Conservation (phyloP, 805 yeast species). For the Hanseniaspora nectarophila region DNA sequence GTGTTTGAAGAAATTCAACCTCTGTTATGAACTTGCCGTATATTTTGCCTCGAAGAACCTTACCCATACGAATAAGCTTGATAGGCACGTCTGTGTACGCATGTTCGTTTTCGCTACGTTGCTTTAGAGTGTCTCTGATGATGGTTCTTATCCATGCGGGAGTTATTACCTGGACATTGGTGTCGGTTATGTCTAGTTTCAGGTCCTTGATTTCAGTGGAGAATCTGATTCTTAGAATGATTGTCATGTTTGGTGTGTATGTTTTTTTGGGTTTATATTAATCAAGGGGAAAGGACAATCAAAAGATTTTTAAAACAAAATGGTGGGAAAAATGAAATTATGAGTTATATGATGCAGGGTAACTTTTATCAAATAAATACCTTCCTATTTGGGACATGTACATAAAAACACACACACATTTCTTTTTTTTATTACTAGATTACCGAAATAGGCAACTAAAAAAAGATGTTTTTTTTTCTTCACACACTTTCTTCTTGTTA, state of each 20-base stretch:
- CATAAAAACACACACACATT: background rate
- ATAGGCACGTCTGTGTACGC: conserved; percentile 15
- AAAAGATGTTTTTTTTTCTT: background rate
- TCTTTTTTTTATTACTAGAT: background rate
- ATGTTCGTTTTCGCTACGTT: background rate
- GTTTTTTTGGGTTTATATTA: no score
- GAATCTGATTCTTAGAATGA: conserved; percentile 20
- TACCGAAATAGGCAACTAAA: background rate
- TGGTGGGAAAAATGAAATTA: no score
- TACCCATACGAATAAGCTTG: conserved; percentile 25
- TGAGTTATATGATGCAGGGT: no score
- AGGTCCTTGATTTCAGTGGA: conserved; percentile 25
- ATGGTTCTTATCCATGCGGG: conserved; percentile 25
- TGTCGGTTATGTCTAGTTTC: conserved; percentile 22
- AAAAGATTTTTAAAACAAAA: no score
- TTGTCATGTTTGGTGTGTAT: background rate
- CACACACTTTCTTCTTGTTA: no score
- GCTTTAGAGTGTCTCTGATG: conserved; percentile 20
- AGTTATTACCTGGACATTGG: conserved; percentile 19
- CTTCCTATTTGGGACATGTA: background rate
- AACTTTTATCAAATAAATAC: background rate
- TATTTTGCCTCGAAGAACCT: conserved; percentile 17
- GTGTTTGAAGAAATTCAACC: background rate
- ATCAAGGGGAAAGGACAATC: no score
- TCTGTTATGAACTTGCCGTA: conserved; percentile 7